Conservation (phyloP, 2,329 filamentous ascomycete species). For the Cladosporium sp. region DNA sequence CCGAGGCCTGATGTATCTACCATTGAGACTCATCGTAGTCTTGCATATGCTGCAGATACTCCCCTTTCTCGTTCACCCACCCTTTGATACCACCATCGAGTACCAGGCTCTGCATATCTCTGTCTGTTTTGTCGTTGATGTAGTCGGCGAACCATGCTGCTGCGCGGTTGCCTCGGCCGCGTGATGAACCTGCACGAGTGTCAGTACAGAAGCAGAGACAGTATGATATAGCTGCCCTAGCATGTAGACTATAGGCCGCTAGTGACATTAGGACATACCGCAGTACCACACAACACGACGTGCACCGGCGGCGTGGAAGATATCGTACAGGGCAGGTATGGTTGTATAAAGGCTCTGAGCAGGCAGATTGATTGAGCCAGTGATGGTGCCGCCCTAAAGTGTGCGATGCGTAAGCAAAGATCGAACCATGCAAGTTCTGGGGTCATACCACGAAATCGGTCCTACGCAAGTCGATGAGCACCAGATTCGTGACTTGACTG, state of each 20-base stretch:
- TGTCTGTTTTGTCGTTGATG: slow-evolving; percentile 37
- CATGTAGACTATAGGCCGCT: not conserved
- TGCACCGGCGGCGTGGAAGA: slow-evolving; percentile 47
- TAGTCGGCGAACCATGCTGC: slow-evolving; percentile 53
- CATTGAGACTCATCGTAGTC: slow-evolving; percentile 37
- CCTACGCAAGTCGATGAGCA: slow-evolving; percentile 45
- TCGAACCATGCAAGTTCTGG: not conserved
- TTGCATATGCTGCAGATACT: slow-evolving; percentile 45
- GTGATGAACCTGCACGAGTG: slow-evolving; percentile 44
- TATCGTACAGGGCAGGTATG: slow-evolving; percentile 42
- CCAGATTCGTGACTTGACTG: not conserved
- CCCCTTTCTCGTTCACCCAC: slow-evolving; percentile 44
- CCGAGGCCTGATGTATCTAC: not conserved
- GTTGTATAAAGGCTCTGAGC: slow-evolving; percentile 51
- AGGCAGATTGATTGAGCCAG: slow-evolving; percentile 52
- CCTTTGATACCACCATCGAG: slow-evolving; percentile 50
- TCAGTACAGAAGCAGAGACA: not conserved
- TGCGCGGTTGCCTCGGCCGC: slow-evolving; percentile 49
- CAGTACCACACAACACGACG: slow-evolving; percentile 51
- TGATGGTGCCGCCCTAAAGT: slow-evolving; percentile 53
- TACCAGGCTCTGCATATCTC: slow-evolving; percentile 43
- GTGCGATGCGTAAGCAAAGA: not conserved
- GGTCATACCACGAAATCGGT: slow-evolving; percentile 44
- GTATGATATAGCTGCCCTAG: not conserved
- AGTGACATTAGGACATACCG: slow-evolving; percentile 33